Base-by-base conservation (phyloP, 2,329 filamentous ascomycete genomes). In the Ophiostoma ips region DNA sequence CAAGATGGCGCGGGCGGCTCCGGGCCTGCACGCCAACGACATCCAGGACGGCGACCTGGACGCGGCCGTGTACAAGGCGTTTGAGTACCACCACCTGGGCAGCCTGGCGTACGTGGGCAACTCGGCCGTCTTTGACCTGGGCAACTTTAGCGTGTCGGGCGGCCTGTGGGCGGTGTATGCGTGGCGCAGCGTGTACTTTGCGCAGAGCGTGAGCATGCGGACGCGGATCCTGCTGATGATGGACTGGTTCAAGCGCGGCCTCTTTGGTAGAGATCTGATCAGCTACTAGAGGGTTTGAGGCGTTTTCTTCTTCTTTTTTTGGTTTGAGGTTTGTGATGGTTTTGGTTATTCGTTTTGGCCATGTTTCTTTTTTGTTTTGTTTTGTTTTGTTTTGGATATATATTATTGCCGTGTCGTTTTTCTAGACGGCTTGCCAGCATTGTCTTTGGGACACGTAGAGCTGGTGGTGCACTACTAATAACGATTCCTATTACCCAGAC, bases 181-280 rank as follows among this genome's bases (percentile, higher is more conserved):
- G 33, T 98, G 92, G 92, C 74, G 92, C 55, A 89, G 87, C 56
- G 83, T 95, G 13, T 98, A 98, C 68, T 98, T 98, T 70, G 88
- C 92, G 12, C 87, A 98, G 72, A 95, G 87, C 61, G 92, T 98
- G 45, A 95, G 89, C 66, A 75, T 96, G 53, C 73, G 92, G 58
- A 98, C 92, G 24, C 78, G 90, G 55, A 77, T 87, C 56, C 67
- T 98, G 61, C 72, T 98, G 66, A 88, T 88, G 16, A 95, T 98
- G 92, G 92, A 98, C 65, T 98, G 92, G 92, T 82, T 80, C n/a
- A 98, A 96, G 77, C 76, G 94, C 63, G 86, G 87, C 12, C 67
- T 98, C 19, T 98, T 98, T 70, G 92, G 92, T 58, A 77, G 92
- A 81, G 92, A 90, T 95, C 68, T 71, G 82, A 90, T 95, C 68